Evolutionary conservation across 176 grass and related monocot genomes (phyloP), one percentile per base, ranked within the genome.

Genomic region (Tillandsia fasciculata): DNA sequence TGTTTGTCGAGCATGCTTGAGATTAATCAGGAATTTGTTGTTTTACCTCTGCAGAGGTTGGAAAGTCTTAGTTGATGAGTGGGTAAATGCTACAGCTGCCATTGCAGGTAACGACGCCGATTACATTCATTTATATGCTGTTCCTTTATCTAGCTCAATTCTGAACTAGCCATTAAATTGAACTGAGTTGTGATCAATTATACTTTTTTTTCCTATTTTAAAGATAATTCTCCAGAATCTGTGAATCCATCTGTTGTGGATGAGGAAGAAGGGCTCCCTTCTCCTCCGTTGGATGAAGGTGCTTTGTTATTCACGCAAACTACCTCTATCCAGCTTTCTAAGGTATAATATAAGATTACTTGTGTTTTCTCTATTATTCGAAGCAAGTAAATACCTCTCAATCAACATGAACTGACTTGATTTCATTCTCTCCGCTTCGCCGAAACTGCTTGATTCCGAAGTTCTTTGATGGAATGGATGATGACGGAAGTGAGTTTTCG

Each of bases 1-100:
- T 58, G 26, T 0, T 0, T 20, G 18, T 58, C 2, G 26, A 42
- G 12, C 47, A 11, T 70, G 48, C 58, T 83, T 59, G 51, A 68
- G 58, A 69, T 76, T 80, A 68, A 64, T 69, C 12, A 23, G 48
- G 59, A 42, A 12, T 26, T 42, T 12, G 2, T 69, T 69, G 51
- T 66, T 58, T 49, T 58, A 10, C 24, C 3, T 22, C 4, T 59
- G n/a, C 76, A 91, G 89, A 71, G 76, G 79, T 69, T 91, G 89
- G 89, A 91, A 91, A 73, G 73, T 52, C 73, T 85, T 84, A 81
- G 85, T 87, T 51, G 85, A 91, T 13, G 76, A 85, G 79, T 91
- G 85, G 82, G 83, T 85, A 70, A 84, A 71, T 65, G 78, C 69
- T 68, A 66, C 73, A 13, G 79, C 83, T 26, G 63, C 85, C 50